These are phyloP conservation scores for Musa balbisiana DNA, from an alignment of 202 grass and related monocot species.

Conservation along the genomic window DNA sequence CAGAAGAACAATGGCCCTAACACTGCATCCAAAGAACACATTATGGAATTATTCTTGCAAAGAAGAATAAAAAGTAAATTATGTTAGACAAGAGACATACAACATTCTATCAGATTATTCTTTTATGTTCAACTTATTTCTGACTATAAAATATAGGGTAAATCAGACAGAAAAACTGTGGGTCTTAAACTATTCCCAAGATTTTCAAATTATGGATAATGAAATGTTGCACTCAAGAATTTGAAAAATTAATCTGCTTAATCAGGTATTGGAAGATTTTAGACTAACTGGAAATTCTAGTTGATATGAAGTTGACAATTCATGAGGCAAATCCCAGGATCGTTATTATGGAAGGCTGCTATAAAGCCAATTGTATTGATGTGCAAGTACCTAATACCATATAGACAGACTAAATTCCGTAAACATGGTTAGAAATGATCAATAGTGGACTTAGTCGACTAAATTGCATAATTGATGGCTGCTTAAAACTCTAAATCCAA, in stretches of 20 bases:
- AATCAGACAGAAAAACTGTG: background rate
- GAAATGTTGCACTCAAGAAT: background rate
- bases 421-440: too few species aligned
- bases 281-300: too few species aligned
- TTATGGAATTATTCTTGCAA: background rate
- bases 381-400: too few species aligned
- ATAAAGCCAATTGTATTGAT: too few species aligned
- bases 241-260: background rate
- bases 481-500: too few species aligned
- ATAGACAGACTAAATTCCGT: too few species aligned
- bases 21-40: background rate
- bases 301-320: too few species aligned
- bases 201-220: background rate
- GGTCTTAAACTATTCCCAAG: background rate
- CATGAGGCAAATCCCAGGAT: too few species aligned
- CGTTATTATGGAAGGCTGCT: too few species aligned
- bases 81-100: background rate
- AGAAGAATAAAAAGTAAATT: background rate
- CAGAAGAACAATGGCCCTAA: conserved; percentile 19
- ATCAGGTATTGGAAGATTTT: too few species aligned
- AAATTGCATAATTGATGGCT: too few species aligned
- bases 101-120: background rate
- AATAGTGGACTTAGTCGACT: too few species aligned
- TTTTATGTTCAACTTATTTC: background rate
- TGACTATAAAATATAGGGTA: background rate